Evolutionary conservation across 495 filamentous ascomycete genomes (phyloP).

Genomic region (Hyaloscypha hepaticicola): DNA sequence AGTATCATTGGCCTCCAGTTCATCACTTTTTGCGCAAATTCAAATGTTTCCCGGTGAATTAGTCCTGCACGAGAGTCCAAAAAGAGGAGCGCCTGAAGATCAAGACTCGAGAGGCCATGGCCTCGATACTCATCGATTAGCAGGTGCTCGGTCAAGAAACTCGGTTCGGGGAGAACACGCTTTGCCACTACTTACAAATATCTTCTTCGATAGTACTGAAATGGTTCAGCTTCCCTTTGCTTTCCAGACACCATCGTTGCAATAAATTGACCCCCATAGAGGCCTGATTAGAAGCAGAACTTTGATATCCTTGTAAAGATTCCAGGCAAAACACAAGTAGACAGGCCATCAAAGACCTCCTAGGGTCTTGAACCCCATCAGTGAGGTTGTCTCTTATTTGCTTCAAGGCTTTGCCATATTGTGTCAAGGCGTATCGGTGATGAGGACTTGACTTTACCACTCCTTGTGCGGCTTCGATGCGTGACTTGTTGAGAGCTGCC

Average conservation of each 20-base stretch:
- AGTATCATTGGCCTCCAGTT: background rate
- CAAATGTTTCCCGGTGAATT: background rate
- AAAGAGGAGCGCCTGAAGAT: conserved; percentile 2
- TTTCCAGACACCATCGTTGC: conserved; percentile 1
- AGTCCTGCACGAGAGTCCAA: background rate
- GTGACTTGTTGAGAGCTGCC: conserved; percentile 4
- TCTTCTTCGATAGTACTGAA: conserved; percentile 14
- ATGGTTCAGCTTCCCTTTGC: background rate
- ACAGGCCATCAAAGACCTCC: background rate
- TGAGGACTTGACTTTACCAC: background rate
- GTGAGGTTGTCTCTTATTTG: background rate
- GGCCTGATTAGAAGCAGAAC: background rate
- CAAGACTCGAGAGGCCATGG: background rate
- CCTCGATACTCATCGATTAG: background rate
- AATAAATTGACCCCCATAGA: conserved; percentile 11
- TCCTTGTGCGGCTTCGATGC: background rate
- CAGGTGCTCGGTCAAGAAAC: background rate
- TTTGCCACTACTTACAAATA: background rate
- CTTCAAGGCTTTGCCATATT: conserved; percentile 8
- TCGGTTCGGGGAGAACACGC: background rate
- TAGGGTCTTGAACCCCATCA: background rate
- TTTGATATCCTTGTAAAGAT: conserved; percentile 4
- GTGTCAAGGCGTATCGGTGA: conserved; percentile 4
- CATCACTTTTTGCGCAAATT: background rate
- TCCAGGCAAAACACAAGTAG: conserved; percentile 13